Percentiles rank a stretch among this genome's conserved stretches.
Evolutionary conservation across 495 filamentous ascomycete species (phyloP).

Genomic region (Lindgomyces ingoldianus): DNA sequence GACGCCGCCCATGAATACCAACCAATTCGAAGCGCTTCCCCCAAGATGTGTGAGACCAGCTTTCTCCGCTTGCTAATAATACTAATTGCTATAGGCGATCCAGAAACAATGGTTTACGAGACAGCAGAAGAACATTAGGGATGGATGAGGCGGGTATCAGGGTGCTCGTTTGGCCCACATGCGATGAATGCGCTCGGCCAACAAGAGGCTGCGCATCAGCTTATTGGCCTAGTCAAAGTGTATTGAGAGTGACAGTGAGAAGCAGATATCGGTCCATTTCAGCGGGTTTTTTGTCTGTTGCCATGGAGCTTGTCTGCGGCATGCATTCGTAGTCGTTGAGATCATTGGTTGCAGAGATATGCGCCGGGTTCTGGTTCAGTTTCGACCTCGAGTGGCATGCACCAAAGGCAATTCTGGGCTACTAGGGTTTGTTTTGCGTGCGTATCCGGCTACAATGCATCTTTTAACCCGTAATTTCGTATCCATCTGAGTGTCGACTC

Average conservation of each 20-base stretch:
- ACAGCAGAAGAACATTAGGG: background rate
- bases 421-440: slow-evolving; percentile 32
- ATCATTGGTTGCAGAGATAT: slow-evolving; percentile 31
- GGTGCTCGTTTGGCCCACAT: slow-evolving; percentile 20
- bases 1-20: slow-evolving; percentile 30
- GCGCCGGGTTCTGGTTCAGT: slow-evolving; percentile 33
- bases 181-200: slow-evolving; percentile 22
- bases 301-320: slow-evolving; percentile 20
- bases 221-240: slow-evolving; percentile 30
- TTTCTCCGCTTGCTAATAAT: slow-evolving; percentile 20
- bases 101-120: slow-evolving; percentile 1
- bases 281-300: slow-evolving; percentile 12
- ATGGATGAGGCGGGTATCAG: slow-evolving; percentile 20
- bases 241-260: slow-evolving; percentile 12
- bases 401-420: slow-evolving; percentile 30
- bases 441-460: slow-evolving; percentile 32
- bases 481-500: background rate
- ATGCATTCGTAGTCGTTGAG: slow-evolving; percentile 20
- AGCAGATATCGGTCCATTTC: slow-evolving; percentile 1
- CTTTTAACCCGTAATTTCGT: slow-evolving; percentile 32
- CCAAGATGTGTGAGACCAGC: slow-evolving; percentile 5
- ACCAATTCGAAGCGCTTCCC: slow-evolving; percentile 30
- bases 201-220: slow-evolving; percentile 18
- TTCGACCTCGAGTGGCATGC: slow-evolving; percentile 33
- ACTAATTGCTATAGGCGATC: slow-evolving; percentile 8